Conservation (phyloP, 2,329 filamentous ascomycete species). For the Dactylonectria macrodidyma region DNA sequence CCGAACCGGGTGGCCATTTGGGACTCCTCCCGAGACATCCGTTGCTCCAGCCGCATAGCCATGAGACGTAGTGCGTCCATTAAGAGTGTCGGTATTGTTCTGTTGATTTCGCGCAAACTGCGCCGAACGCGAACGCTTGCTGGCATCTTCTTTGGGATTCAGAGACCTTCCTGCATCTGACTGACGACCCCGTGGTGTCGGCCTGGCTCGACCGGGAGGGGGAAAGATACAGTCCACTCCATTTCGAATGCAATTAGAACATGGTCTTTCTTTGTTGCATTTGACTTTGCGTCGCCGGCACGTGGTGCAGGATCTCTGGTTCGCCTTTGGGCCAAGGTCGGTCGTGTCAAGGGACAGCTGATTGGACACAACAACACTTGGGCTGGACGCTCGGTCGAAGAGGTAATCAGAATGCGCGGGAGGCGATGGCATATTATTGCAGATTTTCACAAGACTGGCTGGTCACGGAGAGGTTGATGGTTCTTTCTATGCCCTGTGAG, state of each 20-base stretch:
- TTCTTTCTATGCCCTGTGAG: no score
- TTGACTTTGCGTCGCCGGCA: constrained; percentile 31
- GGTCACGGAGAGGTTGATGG: no score
- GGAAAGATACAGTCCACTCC: constrained; percentile 24
- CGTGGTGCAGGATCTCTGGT: constrained; percentile 26
- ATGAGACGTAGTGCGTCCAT: not conserved
- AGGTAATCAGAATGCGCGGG: constrained; percentile 4
- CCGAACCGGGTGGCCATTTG: constrained; percentile 6
- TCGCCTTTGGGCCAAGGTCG: constrained; percentile 14
- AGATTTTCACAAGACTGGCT: no score
- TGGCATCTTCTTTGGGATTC: constrained; percentile 6
- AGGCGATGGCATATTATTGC: constrained; percentile 15
- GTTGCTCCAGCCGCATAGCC: not conserved
- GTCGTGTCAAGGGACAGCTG: constrained; percentile 8
- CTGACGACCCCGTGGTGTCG: constrained; percentile 22
- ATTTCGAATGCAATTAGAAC: constrained; percentile 28
- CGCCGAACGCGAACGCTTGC: constrained; percentile 12
- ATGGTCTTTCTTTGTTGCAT: constrained; percentile 29
- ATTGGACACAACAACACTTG: constrained; percentile 15
- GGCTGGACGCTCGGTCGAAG: constrained; percentile 16
- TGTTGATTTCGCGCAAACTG: constrained; percentile 12
- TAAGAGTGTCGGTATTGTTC: constrained; percentile 10
- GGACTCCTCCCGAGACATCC: constrained; percentile 10
- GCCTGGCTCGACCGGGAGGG: constrained; percentile 27
- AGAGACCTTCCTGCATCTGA: constrained; percentile 16